These are phyloP conservation scores for Polysphondylium violaceum DNA, from an alignment of 78 protist genomes.

Conservation along the genomic window DNA sequence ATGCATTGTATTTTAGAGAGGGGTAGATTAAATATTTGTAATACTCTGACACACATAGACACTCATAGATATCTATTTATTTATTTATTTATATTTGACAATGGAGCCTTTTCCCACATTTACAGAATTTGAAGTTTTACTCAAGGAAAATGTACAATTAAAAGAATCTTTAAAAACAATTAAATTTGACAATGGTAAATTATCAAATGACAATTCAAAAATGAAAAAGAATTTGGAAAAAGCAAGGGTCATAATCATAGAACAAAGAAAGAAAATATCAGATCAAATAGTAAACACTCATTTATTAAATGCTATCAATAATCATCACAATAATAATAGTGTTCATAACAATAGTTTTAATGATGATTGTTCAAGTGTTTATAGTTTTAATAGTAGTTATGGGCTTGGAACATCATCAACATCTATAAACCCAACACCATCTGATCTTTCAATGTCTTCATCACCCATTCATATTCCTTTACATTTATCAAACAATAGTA, in stretches of 20 bases:
- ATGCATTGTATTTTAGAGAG: no score
- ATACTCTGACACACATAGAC: no score
- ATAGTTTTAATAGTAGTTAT: not conserved
- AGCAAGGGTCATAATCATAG: constrained; percentile 42
- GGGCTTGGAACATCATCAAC: not conserved
- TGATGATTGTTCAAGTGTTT: not conserved
- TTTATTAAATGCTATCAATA: not conserved
- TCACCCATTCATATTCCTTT: not conserved
- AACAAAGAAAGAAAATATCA: constrained; percentile 50
- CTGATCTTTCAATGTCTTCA: not conserved
- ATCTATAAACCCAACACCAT: not conserved
- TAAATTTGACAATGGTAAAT: not conserved
- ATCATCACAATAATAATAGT: not conserved
- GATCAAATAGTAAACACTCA: not conserved
- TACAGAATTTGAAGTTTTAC: constrained; percentile 4
- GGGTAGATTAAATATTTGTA: no score
- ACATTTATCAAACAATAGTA: not conserved
- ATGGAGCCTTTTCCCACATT: constrained; percentile 29
- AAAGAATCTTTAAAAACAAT: constrained; percentile 29
- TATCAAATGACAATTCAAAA: constrained; percentile 8
- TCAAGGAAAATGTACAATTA: constrained; percentile 53
- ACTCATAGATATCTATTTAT: no score
- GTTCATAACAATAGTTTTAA: not conserved
- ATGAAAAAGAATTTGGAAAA: constrained; percentile 59
- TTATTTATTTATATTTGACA: no score